Percentiles rank a stretch among this genome's conserved stretches.
Conservation (phyloP, 2,329 filamentous ascomycete species). For the Thelonectria rubi region DNA sequence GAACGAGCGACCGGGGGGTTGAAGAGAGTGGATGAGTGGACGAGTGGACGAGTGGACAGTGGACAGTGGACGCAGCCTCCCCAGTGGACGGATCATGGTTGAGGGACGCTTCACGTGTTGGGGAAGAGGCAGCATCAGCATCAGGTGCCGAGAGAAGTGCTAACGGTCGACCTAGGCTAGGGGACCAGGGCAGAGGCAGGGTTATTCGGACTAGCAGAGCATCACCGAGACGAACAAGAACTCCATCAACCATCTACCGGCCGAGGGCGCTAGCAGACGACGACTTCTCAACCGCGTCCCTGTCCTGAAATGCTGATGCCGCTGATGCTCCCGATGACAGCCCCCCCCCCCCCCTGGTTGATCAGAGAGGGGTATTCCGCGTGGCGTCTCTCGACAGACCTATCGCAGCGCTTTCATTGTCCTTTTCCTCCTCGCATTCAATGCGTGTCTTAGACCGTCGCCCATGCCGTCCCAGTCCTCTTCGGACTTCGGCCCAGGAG, state of each 20-base stretch:
- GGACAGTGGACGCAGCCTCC: slow-evolving; percentile 8
- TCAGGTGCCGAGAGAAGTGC: slow-evolving; percentile 37
- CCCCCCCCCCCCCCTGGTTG: slow-evolving; percentile 11
- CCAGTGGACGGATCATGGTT: slow-evolving; percentile 37
- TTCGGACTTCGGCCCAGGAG: too few relatives aligned
- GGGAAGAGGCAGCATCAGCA: slow-evolving; percentile 22
- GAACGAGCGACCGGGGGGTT: slow-evolving; percentile 23
- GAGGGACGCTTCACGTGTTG: slow-evolving; percentile 44
- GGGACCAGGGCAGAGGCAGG: slow-evolving; percentile 6
- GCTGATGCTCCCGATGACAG: not conserved
- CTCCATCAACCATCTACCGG: slow-evolving; percentile 20
- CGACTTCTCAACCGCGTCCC: not conserved
- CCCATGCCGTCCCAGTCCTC: not conserved
- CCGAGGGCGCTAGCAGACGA: slow-evolving; percentile 18
- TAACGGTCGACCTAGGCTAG: not conserved
- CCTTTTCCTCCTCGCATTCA: not conserved
- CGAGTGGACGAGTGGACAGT: too few relatives aligned
- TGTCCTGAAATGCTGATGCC: slow-evolving; percentile 11
- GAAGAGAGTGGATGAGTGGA: slow-evolving; percentile 30
- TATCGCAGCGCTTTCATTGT: slow-evolving; percentile 15
- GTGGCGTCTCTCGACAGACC: slow-evolving; percentile 13
- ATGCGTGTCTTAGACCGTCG: not conserved
- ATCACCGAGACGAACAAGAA: not conserved
- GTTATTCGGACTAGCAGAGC: slow-evolving; percentile 14
- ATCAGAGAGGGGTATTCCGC: slow-evolving; percentile 9